Evolutionary conservation across 164 flowering plant genomes (phyloP), one percentile per base, ranked within the genome.

Genomic region (Piper longum): DNA sequence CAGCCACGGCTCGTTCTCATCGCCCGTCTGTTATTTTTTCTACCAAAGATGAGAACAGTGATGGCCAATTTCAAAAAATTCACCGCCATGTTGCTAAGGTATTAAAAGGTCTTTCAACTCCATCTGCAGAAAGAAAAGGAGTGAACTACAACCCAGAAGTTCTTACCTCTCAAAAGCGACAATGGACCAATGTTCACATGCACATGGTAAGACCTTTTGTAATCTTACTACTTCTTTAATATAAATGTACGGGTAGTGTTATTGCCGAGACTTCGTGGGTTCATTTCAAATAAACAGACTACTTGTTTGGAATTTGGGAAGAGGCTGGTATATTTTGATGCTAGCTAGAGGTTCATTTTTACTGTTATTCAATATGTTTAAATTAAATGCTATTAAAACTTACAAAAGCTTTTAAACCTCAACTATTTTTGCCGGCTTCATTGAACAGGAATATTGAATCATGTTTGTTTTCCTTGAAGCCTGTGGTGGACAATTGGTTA

Each of bases 181-280:
- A 95, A 71, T 95, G 99, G 99, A 96, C 98, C 62, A 89, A 75
- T 72, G 82, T 84, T 76, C 99, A 95, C 74, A 71, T 82, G 77
- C 98, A 83, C 66, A 76, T 95, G 98, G 99, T 91, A 84, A 19
- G 81, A 39, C 60, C 16, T 43, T 59, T 51, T 64, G 19, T 48
- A 14, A 48, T 6, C 14, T 48, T 48, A 9, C 14, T 48, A 48
- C 11, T 5, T 48, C 7, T 48, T 5, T 48, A 9, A 48, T 5
- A 12, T 9, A 48, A 26, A 26, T 26, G 36, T 26, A 26, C 36
- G 36, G 36, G 36, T 26, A 26, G 2, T 26, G 36, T 26, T 26
- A 26, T 26, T 2, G 36, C 36, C 36, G 1, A 26, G 36, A 26
- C 36, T 26, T 26, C 2, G 36, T 26, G 36, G 36, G 36, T 26